phyloP scores from a whole-genome alignment of 73 alveolate genomes.

The Blepharisma japonicum region DNA sequence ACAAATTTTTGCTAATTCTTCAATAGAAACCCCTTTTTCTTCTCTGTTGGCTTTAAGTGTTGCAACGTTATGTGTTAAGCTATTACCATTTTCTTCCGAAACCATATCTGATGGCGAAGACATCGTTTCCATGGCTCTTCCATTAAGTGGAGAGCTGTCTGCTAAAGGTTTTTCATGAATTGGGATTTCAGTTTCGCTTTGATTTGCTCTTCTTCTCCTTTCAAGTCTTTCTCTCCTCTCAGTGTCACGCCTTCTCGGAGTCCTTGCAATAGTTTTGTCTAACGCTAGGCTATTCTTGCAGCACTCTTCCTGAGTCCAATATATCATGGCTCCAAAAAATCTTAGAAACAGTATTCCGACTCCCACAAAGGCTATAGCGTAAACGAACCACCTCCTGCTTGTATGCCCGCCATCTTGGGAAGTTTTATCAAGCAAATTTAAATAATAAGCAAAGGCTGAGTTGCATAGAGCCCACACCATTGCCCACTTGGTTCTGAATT shows the following conservation, averaged over 20 bases:
- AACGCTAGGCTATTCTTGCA: neutral
- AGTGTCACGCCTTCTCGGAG: neutral
- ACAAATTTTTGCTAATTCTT: too few relatives aligned
- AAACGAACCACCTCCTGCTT: neutral
- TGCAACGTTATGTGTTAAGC: too few relatives aligned
- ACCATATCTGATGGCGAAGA: too few relatives aligned
- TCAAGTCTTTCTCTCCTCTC: too few relatives aligned
- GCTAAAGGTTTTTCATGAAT: too few relatives aligned
- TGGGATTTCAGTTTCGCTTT: too few relatives aligned
- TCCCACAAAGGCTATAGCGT: neutral
- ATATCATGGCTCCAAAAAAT: neutral
- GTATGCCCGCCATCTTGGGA: neutral
- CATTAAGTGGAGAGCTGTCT: too few relatives aligned
- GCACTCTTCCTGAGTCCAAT: neutral
- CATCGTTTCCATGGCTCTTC: too few relatives aligned
- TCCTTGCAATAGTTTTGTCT: neutral
- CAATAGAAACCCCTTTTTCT: too few relatives aligned
- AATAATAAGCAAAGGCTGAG: neutral
- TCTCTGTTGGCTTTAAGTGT: too few relatives aligned
- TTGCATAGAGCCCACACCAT: constrained; percentile 4
- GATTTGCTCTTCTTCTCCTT: too few relatives aligned
- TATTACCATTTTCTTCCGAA: too few relatives aligned
- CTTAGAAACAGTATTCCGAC: neutral
- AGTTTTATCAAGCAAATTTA: neutral
- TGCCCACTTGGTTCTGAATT: neutral